These are phyloP conservation scores for Mikania micrantha DNA, from an alignment of 129 eudicot species.

Conservation along the genomic window DNA sequence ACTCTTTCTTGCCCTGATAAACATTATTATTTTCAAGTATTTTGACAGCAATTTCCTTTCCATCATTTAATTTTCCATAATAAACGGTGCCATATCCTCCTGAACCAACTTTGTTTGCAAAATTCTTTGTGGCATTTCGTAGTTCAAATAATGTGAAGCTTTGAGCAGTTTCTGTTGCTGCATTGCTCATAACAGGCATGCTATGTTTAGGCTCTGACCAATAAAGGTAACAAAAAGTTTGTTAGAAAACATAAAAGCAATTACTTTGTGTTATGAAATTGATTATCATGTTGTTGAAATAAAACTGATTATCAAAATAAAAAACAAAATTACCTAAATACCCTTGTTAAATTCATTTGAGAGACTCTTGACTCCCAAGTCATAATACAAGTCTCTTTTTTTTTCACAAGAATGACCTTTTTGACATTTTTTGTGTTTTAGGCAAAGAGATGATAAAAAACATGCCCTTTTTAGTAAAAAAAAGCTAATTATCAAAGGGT, in stretches of 20 bases:
- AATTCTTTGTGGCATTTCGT: constrained; percentile 64
- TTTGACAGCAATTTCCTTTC: constrained; percentile 92
- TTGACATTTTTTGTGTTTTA: background rate
- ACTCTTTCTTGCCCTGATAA: constrained; percentile 92
- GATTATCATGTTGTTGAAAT: background rate
- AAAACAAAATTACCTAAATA: background rate
- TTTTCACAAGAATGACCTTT: too few relatives aligned
- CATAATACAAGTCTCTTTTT: too few relatives aligned
- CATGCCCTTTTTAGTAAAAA: too few relatives aligned
- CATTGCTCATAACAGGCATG: constrained; percentile 42
- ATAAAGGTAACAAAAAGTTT: background rate
- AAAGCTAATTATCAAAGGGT: too few relatives aligned
- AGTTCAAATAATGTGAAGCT: constrained; percentile 73
- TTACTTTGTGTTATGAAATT: background rate
- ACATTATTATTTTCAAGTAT: constrained; percentile 68
- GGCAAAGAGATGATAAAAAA: too few relatives aligned
- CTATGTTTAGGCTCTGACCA: constrained; percentile 36
- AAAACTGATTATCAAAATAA: background rate
- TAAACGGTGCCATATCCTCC: constrained; percentile 97
- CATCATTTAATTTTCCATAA: constrained; percentile 74
- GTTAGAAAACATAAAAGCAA: background rate
- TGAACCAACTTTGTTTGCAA: constrained; percentile 85
- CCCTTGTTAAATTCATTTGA: background rate
- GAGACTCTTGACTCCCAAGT: too few relatives aligned
- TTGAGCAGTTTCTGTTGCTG: constrained; percentile 79